A percentile compares a stretch with the other conserved stretches of the same genome.
phyloP scores from a whole-genome alignment of 768 basidiomycete genomes.

The Tulasnella sp. region DNA sequence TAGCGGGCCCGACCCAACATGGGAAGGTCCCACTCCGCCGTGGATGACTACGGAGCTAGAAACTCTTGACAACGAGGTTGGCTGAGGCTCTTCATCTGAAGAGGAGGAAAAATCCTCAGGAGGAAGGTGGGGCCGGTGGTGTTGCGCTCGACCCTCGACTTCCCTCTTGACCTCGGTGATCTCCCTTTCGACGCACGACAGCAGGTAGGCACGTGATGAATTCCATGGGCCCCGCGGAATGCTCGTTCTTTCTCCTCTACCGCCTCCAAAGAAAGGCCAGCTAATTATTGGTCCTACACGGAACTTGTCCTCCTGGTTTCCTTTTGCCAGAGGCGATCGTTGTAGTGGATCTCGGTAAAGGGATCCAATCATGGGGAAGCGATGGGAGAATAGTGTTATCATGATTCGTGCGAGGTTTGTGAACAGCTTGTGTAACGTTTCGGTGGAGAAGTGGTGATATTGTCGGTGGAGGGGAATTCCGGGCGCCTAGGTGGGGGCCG shows the following conservation, averaged over 20 bases:
- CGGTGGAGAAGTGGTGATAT: slow-evolving; percentile 62
- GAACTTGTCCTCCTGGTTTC: slow-evolving; percentile 30
- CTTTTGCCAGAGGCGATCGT: background rate
- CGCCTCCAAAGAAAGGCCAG: slow-evolving; percentile 86
- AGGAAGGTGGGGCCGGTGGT: slow-evolving; percentile 71
- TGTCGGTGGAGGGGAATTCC: slow-evolving; percentile 65
- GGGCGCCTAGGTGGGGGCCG: slow-evolving; percentile 44
- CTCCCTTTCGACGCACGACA: slow-evolving; percentile 64
- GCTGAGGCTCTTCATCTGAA: slow-evolving; percentile 17
- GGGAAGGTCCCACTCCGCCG: slow-evolving; percentile 10
- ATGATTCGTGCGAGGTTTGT: slow-evolving; percentile 60
- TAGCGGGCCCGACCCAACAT: background rate
- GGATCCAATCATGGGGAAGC: slow-evolving; percentile 69
- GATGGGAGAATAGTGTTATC: slow-evolving; percentile 66
- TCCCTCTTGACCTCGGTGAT: slow-evolving; percentile 64
- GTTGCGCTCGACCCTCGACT: slow-evolving; percentile 62
- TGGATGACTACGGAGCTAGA: slow-evolving; percentile 3
- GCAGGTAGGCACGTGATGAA: slow-evolving; percentile 50
- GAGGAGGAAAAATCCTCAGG: slow-evolving; percentile 38
- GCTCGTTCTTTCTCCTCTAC: slow-evolving; percentile 63
- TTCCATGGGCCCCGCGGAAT: slow-evolving; percentile 77
- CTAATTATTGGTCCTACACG: slow-evolving; percentile 77
- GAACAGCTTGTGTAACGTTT: slow-evolving; percentile 54
- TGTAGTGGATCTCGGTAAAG: slow-evolving; percentile 31
- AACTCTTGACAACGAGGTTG: background rate